Evolutionary conservation across 2,329 filamentous ascomycete species (phyloP).

Genomic region (Diaporthe caulivora): DNA sequence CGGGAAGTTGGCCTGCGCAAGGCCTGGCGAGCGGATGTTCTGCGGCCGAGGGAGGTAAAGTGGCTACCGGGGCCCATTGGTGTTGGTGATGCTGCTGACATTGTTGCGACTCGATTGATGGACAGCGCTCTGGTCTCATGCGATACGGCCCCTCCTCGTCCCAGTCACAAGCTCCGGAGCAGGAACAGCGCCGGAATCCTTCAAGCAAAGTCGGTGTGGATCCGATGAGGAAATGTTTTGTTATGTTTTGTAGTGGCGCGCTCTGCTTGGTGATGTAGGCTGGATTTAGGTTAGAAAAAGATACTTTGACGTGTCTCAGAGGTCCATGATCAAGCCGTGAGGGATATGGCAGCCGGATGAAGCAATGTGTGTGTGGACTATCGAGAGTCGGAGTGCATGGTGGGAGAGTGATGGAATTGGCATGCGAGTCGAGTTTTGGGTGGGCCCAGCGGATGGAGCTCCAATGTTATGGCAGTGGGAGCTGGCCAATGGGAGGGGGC

Average conservation of each 20-base stretch:
- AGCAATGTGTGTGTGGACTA: slow-evolving; percentile 24
- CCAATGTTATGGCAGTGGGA: slow-evolving; percentile 32
- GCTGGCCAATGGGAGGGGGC: slow-evolving; percentile 25
- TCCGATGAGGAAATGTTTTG: slow-evolving; percentile 5
- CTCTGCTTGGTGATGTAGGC: slow-evolving; percentile 21
- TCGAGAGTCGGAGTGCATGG: slow-evolving; percentile 30
- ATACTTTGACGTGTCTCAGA: slow-evolving; percentile 39
- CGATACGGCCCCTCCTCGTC: not conserved
- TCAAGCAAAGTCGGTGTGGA: slow-evolving; percentile 37
- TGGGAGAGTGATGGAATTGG: slow-evolving; percentile 32
- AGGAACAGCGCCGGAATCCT: slow-evolving; percentile 30
- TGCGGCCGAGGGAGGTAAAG: slow-evolving; percentile 60
- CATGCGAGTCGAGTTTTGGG: slow-evolving; percentile 39
- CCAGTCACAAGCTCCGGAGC: slow-evolving; percentile 9
- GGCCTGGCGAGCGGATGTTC: slow-evolving; percentile 69
- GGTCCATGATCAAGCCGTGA: slow-evolving; percentile 34
- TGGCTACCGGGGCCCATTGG: slow-evolving; percentile 62
- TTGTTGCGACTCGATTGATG: slow-evolving; percentile 47
- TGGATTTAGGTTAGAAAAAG: slow-evolving; percentile 28
- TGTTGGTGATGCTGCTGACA: slow-evolving; percentile 68
- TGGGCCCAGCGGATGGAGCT: slow-evolving; percentile 30
- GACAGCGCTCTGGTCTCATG: not conserved
- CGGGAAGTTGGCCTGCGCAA: slow-evolving; percentile 64
- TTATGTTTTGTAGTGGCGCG: slow-evolving; percentile 13
- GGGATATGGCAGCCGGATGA: slow-evolving; percentile 29